Evolutionary conservation across 2,329 filamentous ascomycete genomes (phyloP).

Genomic region (Xylariaceae sp.): DNA sequence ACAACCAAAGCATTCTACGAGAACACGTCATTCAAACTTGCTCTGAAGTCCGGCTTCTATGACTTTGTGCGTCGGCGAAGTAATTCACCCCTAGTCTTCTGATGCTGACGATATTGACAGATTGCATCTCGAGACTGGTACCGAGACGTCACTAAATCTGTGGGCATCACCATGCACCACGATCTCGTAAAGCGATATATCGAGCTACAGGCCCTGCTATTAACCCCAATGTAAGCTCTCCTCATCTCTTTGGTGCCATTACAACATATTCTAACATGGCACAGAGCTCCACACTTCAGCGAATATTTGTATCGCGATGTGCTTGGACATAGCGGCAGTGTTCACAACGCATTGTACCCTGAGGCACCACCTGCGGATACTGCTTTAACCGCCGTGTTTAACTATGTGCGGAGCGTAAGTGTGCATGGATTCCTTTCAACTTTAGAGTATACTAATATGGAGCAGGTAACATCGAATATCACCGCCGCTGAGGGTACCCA

Average conservation of each 20-base stretch:
- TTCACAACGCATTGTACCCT: conserved; percentile 77
- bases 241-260: not conserved
- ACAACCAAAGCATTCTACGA: conserved; percentile 76
- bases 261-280: not conserved
- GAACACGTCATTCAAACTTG: conserved; percentile 75
- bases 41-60: conserved; percentile 81
- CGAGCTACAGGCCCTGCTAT: conserved; percentile 75
- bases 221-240: conserved; percentile 58
- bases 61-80: conserved; percentile 52
- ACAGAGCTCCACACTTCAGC: conserved; percentile 75
- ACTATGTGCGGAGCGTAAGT: conserved; percentile 59
- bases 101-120: conserved; percentile 85
- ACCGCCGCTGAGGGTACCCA: conserved; percentile 77
- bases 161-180: conserved; percentile 76
- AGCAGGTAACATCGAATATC: conserved; percentile 60
- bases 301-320: conserved; percentile 94
- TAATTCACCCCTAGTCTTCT: conserved; percentile 34
- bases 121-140: conserved; percentile 55
- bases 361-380: conserved; percentile 59
- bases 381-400: conserved; percentile 67
- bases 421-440: conserved; percentile 35
- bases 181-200: conserved; percentile 75
- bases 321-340: conserved; percentile 65
- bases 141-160: conserved; percentile 44
- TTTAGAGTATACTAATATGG: not conserved